A percentile compares a stretch with the other conserved stretches of the same genome.
phyloP scores from a whole-genome alignment of 106 monocot genomes.

The Agapanthus africanus region DNA sequence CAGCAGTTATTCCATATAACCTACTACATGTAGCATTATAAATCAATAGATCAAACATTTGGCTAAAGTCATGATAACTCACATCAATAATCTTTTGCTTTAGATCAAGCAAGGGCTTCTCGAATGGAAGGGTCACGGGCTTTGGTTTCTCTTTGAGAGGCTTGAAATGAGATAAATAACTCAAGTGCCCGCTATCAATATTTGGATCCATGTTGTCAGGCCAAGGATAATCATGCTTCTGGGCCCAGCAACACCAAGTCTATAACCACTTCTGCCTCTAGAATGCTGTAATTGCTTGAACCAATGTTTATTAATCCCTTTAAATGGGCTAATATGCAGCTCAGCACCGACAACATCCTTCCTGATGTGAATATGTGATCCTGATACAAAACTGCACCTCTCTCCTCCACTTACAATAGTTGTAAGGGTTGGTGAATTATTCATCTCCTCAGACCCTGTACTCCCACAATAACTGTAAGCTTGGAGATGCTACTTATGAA shows the following conservation, averaged over 20 bases:
- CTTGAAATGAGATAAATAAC: conserved; percentile 66
- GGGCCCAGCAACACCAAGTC: conserved; percentile 26
- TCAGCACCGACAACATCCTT: conserved; percentile 20
- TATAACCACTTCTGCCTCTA: conserved; percentile 15
- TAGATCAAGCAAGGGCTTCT: conserved; percentile 67
- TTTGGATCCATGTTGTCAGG: conserved; percentile 67
- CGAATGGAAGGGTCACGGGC: conserved; percentile 61
- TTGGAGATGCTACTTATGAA: background rate
- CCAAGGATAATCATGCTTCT: conserved; percentile 81
- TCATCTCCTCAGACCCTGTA: conserved; percentile 27
- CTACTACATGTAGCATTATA: too few species aligned
- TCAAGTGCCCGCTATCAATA: conserved; percentile 53
- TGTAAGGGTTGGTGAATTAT: conserved; percentile 35
- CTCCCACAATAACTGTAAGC: background rate
- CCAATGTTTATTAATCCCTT: conserved; percentile 23
- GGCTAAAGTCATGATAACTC: conserved; percentile 11
- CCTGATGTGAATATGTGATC: conserved; percentile 28
- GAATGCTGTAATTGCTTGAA: conserved; percentile 27
- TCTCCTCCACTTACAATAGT: conserved; percentile 33
- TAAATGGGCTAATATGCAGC: conserved; percentile 3
- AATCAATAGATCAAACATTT: background rate
- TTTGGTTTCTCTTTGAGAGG: conserved; percentile 54
- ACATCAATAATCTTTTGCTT: conserved; percentile 66
- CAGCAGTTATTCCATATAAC: background rate
- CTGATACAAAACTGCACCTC: conserved; percentile 45